phyloP scores from a whole-genome alignment of 139 green algal species.

The Coelastrella sp. region DNA sequence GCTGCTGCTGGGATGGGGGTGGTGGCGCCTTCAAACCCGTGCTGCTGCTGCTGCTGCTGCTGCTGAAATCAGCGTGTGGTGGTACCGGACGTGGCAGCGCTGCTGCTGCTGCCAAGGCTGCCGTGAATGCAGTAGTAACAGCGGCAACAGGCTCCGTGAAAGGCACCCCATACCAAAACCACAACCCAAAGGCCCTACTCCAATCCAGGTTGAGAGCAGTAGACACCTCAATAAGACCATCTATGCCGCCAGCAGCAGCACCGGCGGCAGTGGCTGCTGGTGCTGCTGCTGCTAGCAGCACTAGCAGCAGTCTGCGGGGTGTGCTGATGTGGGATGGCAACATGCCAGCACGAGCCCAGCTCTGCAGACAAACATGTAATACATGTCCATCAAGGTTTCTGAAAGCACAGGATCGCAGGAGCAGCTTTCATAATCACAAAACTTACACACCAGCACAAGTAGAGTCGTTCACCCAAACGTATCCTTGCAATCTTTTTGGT shows the following conservation, averaged over 20 bases:
- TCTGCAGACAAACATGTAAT: conserved; percentile 2
- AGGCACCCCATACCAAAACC: conserved; percentile 69
- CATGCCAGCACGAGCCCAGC: conserved; percentile 23
- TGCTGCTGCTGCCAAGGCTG: conserved; percentile 1
- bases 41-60: neutral
- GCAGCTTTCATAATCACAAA: neutral
- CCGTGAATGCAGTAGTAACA: conserved; percentile 19
- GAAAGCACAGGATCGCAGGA: no score
- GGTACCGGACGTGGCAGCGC: conserved; percentile 2
- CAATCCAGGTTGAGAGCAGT: conserved; percentile 76
- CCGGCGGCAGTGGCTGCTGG: conserved; percentile 19
- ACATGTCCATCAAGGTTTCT: no score
- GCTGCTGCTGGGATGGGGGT: no score
- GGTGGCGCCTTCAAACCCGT: no score
- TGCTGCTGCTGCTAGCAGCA: conserved; percentile 16
- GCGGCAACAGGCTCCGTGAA: conserved; percentile 21
- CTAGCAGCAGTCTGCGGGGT: conserved; percentile 26
- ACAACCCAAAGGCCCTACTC: conserved; percentile 81
- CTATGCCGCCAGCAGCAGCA: neutral
- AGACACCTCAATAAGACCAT: conserved; percentile 55
- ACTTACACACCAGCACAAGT: no score
- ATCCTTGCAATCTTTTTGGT: no score
- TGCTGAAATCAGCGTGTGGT: conserved; percentile 20
- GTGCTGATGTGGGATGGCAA: conserved; percentile 23
- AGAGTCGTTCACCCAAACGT: no score